A percentile compares a stretch with the other conserved stretches of the same genome.
These are phyloP conservation scores for Cyclocybe cylindracea DNA, from an alignment of 768 basidiomycete species.

Conservation along the genomic window DNA sequence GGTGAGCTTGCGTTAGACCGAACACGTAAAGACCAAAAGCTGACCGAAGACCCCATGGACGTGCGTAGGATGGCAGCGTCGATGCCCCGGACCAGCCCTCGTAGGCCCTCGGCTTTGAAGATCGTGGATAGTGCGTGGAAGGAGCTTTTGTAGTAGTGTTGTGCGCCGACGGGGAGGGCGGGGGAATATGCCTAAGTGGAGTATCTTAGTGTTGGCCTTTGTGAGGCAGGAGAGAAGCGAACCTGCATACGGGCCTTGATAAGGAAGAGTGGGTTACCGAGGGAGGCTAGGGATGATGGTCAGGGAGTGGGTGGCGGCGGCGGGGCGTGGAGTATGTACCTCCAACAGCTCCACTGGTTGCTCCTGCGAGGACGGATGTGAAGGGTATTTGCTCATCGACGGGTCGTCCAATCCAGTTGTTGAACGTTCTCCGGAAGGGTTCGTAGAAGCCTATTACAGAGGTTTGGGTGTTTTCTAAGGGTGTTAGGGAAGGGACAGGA, in stretches of 20 bases:
- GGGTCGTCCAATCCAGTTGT: constrained; percentile 64
- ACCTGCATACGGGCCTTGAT: constrained; percentile 99
- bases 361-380: constrained; percentile 86
- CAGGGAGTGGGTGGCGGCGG: not conserved
- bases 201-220: not conserved
- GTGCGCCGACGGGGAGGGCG: constrained; percentile 89
- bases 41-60: constrained; percentile 86
- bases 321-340: constrained; percentile 43
- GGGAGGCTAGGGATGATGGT: constrained; percentile 44
- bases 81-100: constrained; percentile 87
- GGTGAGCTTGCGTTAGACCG: not conserved
- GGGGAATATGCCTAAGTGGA: constrained; percentile 84
- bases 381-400: constrained; percentile 66
- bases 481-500: not conserved
- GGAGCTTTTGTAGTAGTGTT: constrained; percentile 87
- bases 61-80: constrained; percentile 94
- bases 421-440: constrained; percentile 76
- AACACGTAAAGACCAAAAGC: not conserved
- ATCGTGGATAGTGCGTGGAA: constrained; percentile 83
- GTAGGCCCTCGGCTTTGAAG: constrained; percentile 70
- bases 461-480: too few relatives aligned
- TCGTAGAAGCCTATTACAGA: constrained; percentile 83
- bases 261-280: constrained; percentile 91
- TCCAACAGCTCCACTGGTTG: constrained; percentile 87
- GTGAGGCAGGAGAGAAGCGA: constrained; percentile 5